Conservation (phyloP, 495 filamentous ascomycete species). For the Parachaetomium inaequale region DNA sequence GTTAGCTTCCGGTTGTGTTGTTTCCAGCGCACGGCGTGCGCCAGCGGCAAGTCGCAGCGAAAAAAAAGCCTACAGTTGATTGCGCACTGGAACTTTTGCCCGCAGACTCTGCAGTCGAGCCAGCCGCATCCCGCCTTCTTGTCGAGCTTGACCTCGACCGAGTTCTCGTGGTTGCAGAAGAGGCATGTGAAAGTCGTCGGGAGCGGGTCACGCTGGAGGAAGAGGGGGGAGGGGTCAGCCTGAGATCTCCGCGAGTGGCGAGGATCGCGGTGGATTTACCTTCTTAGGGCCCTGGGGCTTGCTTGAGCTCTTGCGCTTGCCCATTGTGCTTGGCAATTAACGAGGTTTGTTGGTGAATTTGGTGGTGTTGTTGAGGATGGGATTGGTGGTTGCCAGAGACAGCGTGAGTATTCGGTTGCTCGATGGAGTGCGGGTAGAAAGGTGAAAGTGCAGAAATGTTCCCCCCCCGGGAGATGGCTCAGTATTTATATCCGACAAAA, state of each 20-base stretch:
- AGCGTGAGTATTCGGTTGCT: background rate
- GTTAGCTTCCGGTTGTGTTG: background rate
- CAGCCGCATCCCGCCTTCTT: slow-evolving; percentile 83
- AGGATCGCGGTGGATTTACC: slow-evolving; percentile 45
- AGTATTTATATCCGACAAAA: too few species aligned
- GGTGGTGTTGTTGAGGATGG: background rate
- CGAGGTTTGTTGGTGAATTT: background rate
- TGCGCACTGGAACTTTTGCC: slow-evolving; percentile 83
- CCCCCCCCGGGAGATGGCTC: too few species aligned
- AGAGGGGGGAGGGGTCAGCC: background rate
- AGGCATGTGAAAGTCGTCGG: slow-evolving; percentile 87
- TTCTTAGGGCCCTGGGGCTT: slow-evolving; percentile 81
- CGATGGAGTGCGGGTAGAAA: background rate
- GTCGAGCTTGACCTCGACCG: slow-evolving; percentile 81
- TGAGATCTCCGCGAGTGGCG: background rate
- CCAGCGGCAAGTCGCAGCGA: background rate
- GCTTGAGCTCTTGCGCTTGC: slow-evolving; percentile 87
- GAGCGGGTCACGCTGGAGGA: slow-evolving; percentile 73
- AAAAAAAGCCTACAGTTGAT: slow-evolving; percentile 82
- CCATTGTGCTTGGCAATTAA: slow-evolving; percentile 41
- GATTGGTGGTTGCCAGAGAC: background rate
- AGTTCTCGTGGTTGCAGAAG: slow-evolving; percentile 96
- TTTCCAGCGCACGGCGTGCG: background rate
- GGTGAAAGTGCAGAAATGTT: background rate
- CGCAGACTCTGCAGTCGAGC: slow-evolving; percentile 87